These are phyloP conservation scores for Capsicum pubescens DNA, from an alignment of 257 asterid species.

Conservation along the genomic window DNA sequence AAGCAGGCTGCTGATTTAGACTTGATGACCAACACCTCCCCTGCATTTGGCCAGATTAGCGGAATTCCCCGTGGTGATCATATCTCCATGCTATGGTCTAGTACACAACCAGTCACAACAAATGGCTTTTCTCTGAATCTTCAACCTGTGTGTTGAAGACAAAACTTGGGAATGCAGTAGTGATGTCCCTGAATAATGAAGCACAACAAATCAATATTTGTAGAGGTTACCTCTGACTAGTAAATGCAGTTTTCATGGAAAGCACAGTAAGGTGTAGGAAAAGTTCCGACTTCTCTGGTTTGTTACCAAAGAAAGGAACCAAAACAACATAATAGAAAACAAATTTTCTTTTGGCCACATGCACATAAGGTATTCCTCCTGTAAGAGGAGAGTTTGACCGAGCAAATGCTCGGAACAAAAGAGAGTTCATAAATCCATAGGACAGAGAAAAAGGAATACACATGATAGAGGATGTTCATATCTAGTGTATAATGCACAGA, in stretches of 20 bases:
- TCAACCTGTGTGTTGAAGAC: conserved; percentile 70
- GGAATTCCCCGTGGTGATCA: not conserved
- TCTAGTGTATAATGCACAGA: not conserved
- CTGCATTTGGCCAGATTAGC: not conserved
- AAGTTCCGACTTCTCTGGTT: not conserved
- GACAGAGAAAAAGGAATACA: not conserved
- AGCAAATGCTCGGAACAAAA: not conserved
- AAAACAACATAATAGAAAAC: not conserved
- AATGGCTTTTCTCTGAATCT: conserved; percentile 39
- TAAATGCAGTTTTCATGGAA: not conserved
- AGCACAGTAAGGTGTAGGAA: not conserved
- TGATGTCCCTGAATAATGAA: conserved; percentile 58
- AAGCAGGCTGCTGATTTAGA: not conserved
- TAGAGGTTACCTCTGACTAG: not conserved
- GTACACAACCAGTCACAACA: not conserved
- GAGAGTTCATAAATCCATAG: not conserved
- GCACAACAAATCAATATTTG: conserved; percentile 18
- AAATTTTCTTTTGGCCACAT: not conserved
- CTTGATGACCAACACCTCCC: not conserved
- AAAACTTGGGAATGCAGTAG: conserved; percentile 73
- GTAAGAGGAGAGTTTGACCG: not conserved
- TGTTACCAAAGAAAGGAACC: not conserved
- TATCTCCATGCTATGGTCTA: not conserved
- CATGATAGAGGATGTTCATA: not conserved
- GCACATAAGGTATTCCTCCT: not conserved